phyloP scores from a whole-genome alignment of 2,329 filamentous ascomycete species.

The Dactylellina leptospora region DNA sequence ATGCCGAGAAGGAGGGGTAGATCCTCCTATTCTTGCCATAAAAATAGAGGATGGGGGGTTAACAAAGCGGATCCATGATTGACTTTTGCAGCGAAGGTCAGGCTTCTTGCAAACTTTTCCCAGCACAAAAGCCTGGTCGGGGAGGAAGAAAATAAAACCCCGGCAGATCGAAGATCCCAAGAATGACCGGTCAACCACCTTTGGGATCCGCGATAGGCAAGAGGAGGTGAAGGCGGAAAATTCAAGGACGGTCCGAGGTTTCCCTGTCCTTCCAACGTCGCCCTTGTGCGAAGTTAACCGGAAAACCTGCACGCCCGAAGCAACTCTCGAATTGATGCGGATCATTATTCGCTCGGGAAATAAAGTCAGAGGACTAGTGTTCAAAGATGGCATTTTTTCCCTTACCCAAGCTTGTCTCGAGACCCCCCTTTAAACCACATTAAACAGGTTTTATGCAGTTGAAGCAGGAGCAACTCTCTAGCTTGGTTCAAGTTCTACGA shows the following conservation, averaged over 20 bases:
- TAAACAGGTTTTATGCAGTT: conserved; percentile 22
- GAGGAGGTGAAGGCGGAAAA: conserved; percentile 20
- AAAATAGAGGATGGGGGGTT: conserved; percentile 14
- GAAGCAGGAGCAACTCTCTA: neutral
- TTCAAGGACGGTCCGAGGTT: conserved; percentile 28
- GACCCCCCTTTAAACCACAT: neutral
- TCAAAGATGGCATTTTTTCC: neutral
- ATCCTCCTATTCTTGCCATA: conserved; percentile 28
- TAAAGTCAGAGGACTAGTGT: conserved; percentile 14
- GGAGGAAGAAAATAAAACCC: conserved; percentile 4
- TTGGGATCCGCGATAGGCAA: conserved; percentile 44
- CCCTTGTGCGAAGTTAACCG: conserved; percentile 15
- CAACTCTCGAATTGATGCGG: conserved; percentile 28
- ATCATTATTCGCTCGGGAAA: conserved; percentile 33
- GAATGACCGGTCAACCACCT: conserved; percentile 22
- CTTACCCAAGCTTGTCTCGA: conserved; percentile 6
- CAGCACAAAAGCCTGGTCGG: conserved; percentile 10
- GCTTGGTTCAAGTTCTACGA: conserved; percentile 7
- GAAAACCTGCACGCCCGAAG: conserved; percentile 20
- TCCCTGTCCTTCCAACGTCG: conserved; percentile 27
- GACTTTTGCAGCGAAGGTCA: conserved; percentile 21
- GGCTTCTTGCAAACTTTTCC: conserved; percentile 16
- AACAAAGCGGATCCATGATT: conserved; percentile 28
- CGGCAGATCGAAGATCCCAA: conserved; percentile 12
- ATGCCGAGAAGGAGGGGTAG: conserved; percentile 34